Evolutionary conservation across 164 flowering plant species (phyloP), one percentile per base, ranked within the genome.

Genomic region (Kingdonia uniflora): DNA sequence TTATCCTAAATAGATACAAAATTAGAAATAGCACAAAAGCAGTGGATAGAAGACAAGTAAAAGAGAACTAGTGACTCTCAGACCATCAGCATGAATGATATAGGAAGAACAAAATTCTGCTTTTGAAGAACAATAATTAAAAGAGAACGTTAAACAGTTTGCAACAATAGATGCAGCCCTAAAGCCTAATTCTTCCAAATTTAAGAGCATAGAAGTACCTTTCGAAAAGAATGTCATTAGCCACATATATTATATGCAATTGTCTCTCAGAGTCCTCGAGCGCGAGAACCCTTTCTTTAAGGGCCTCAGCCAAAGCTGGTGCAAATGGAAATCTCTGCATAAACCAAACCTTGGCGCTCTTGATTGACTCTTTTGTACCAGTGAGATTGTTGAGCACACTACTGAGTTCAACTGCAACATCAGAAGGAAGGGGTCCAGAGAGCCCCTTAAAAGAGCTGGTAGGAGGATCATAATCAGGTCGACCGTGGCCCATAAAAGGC

Each of bases 361-460:
- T 92, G 37, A 92, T 92, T 12, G 99, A 92, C 66, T 92, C 99
- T 58, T 92, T 86, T 11, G 99, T 87, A 45, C 99, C 99, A 64
- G 68, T 80, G 49, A 92, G 91, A 70, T 49, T 84, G 63, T 66
- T 79, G 38, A 92, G 80, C 50, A 92, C 80, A 57, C 65, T 76
- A 66, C 50, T 74, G 40, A 92, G 74, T 74, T 92, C 96, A 51
- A 72, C 63, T n/a, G 85, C 90, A 63, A 92, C 84, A 75, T 92
- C 99, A 54, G 94, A 66, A 19, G 96, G 96, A 59, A 88, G 94
- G 15, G 90, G 88, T 24, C 92, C 91, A 56, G 92, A 71, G 11
- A 80, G 76, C 47, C 90, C 91, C 73, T 76, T 80, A 33, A 81
- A 85, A 17, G 81, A 22, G 64, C 75, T 75, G 20, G 78, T 57